Percentiles rank a stretch among this genome's conserved stretches.
phyloP scores from a whole-genome alignment of 2,329 filamentous ascomycete genomes.

The Calycina herbarum region DNA sequence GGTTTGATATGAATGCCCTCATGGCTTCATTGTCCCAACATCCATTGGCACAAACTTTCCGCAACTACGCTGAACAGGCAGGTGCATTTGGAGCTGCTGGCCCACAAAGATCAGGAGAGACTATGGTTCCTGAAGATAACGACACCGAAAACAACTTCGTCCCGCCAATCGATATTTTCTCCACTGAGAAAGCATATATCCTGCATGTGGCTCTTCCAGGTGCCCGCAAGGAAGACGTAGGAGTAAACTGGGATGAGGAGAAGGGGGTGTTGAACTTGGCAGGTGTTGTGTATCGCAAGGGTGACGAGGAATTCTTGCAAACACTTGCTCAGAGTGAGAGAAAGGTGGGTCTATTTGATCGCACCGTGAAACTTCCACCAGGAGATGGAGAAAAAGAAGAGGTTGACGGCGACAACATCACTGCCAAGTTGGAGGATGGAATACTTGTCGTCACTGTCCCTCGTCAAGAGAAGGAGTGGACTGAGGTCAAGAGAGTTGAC shows the following conservation, averaged over 20 bases:
- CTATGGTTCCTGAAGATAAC: slow-evolving; percentile 29
- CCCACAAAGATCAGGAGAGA: slow-evolving; percentile 28
- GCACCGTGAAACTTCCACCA: slow-evolving; percentile 62
- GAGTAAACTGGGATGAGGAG: slow-evolving; percentile 73
- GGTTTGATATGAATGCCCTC: slow-evolving; percentile 34
- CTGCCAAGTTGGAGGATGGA: slow-evolving; percentile 76
- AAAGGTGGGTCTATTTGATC: slow-evolving; percentile 72
- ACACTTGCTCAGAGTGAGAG: slow-evolving; percentile 63
- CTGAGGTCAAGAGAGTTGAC: slow-evolving; percentile 61
- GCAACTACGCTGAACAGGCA: slow-evolving; percentile 29
- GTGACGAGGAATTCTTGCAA: slow-evolving; percentile 67
- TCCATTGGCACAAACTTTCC: slow-evolving; percentile 35
- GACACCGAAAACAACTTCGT: slow-evolving; percentile 48
- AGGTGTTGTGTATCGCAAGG: slow-evolving; percentile 71
- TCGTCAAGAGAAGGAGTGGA: slow-evolving; percentile 67
- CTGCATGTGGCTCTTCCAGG: slow-evolving; percentile 75
- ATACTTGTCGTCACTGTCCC: slow-evolving; percentile 75
- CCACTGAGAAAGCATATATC: slow-evolving; percentile 63
- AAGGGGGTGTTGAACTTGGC: slow-evolving; percentile 64
- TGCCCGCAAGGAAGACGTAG: slow-evolving; percentile 76
- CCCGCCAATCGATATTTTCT: slow-evolving; percentile 75
- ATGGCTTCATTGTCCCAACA: slow-evolving; percentile 30
- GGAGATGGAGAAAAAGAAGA: slow-evolving; percentile 54
- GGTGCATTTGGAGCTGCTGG: slow-evolving; percentile 17
- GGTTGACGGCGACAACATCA: slow-evolving; percentile 67